phyloP scores from a whole-genome alignment of 1,284 basidiomycete genomes.

The Melampsora americana region DNA sequence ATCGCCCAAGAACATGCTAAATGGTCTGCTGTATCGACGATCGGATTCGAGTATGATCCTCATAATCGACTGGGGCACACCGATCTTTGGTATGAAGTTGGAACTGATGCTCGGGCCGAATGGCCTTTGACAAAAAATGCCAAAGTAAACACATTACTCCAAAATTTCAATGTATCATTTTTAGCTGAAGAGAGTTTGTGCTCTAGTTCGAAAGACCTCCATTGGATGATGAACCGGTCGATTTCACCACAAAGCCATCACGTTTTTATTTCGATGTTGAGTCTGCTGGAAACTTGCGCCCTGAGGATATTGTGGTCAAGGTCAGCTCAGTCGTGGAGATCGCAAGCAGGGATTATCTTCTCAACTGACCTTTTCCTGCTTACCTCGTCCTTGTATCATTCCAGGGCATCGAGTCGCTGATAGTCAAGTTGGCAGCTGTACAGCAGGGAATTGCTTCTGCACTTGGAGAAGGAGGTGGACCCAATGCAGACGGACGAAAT shows the following conservation, averaged over 20 bases:
- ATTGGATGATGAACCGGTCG: constrained; percentile 74
- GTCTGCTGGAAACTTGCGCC: constrained; percentile 79
- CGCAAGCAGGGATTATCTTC: neutral
- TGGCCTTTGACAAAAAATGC: constrained; percentile 81
- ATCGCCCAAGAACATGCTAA: constrained; percentile 98
- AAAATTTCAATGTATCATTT: neutral
- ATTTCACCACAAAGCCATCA: constrained; percentile 77
- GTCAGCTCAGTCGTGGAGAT: constrained; percentile 56
- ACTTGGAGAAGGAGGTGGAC: constrained; percentile 33
- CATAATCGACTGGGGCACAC: constrained; percentile 96
- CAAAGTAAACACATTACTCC: constrained; percentile 28
- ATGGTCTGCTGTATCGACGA: constrained; percentile 94
- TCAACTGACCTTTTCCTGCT: neutral
- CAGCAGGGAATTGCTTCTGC: constrained; percentile 41
- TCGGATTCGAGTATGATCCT: constrained; percentile 97
- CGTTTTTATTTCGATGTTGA: constrained; percentile 91
- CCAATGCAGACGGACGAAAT: constrained; percentile 43
- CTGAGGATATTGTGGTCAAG: constrained; percentile 82
- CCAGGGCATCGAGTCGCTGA: constrained; percentile 43
- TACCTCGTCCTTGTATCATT: neutral
- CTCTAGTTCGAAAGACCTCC: constrained; percentile 69
- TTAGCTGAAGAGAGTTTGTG: constrained; percentile 50
- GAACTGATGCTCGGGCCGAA: constrained; percentile 59
- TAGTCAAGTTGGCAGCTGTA: constrained; percentile 43
- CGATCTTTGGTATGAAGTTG: constrained; percentile 87